A percentile compares a stretch with the other conserved stretches of the same genome.
Evolutionary conservation across 805 yeast genomes (phyloP).

Genomic region (Zygosaccharomyces pseudorouxii): DNA sequence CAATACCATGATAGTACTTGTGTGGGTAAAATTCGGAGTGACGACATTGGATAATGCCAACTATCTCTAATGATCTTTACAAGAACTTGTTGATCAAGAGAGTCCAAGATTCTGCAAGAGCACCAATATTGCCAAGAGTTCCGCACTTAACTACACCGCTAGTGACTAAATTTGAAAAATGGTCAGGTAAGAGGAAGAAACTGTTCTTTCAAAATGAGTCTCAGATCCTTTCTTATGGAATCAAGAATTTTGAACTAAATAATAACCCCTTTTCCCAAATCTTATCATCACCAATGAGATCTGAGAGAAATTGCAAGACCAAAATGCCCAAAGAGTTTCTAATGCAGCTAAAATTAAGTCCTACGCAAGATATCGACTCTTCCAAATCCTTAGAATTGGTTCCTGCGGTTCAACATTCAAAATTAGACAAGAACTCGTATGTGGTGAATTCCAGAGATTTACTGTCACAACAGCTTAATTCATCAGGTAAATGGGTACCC

Average conservation of each 20-base stretch:
- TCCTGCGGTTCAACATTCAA: conserved; percentile 8
- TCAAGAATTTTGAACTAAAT: conserved; percentile 18
- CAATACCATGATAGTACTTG: too few relatives aligned
- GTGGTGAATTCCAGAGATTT: conserved; percentile 18
- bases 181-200: conserved; percentile 33
- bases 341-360: conserved; percentile 31
- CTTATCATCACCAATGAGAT: conserved; percentile 42
- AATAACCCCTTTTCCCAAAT: conserved; percentile 38
- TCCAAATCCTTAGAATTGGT: conserved; percentile 13
- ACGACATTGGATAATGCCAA: not conserved
- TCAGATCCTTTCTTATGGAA: not conserved
- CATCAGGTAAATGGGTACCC: conserved; percentile 16
- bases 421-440: conserved; percentile 22
- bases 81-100: not conserved
- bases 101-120: not conserved
- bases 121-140: not conserved
- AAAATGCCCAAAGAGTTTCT: conserved; percentile 40
- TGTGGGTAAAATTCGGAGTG: too few relatives aligned
- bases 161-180: conserved; percentile 32
- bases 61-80: not conserved
- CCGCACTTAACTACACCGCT: conserved; percentile 20
- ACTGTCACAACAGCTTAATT: conserved; percentile 5
- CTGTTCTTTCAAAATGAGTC: conserved; percentile 13
- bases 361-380: conserved; percentile 11
- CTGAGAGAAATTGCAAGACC: conserved; percentile 36